These are phyloP conservation scores for Saccharomycopsis sp. DNA, from an alignment of 805 yeast genomes.

Conservation along the genomic window DNA sequence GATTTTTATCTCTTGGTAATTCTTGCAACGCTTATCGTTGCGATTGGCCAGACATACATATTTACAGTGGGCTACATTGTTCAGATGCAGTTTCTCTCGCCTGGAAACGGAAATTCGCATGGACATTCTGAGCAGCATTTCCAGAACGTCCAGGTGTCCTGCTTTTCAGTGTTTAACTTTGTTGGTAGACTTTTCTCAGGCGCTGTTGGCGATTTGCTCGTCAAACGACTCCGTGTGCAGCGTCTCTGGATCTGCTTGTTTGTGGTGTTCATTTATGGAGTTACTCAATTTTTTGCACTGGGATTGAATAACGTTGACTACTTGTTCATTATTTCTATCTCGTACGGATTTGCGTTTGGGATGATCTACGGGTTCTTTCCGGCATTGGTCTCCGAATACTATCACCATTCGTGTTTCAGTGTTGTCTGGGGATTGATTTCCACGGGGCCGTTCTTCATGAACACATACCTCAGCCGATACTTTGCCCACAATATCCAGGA, in stretches of 20 bases:
- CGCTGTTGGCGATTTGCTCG: constrained; percentile 53
- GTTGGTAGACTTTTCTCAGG: constrained; percentile 43
- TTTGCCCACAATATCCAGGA: constrained; percentile 50
- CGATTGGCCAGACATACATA: constrained; percentile 61
- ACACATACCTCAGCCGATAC: constrained; percentile 46
- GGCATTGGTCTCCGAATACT: constrained; percentile 63
- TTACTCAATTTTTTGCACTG: constrained; percentile 33
- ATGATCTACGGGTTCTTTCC: constrained; percentile 69
- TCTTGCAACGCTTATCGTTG: not conserved
- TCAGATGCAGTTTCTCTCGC: constrained; percentile 32
- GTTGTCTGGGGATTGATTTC: constrained; percentile 73
- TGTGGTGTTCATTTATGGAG: constrained; percentile 30
- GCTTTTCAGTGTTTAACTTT: constrained; percentile 16
- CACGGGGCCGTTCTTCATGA: constrained; percentile 57
- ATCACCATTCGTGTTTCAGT: constrained; percentile 61
- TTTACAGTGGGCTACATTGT: constrained; percentile 72
- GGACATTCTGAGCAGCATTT: constrained; percentile 4
- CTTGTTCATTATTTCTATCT: constrained; percentile 43
- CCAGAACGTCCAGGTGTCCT: constrained; percentile 17
- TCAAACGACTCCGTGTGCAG: constrained; percentile 45
- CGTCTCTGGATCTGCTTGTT: constrained; percentile 56
- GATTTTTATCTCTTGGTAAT: not conserved
- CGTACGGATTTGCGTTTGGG: constrained; percentile 65
- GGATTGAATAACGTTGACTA: constrained; percentile 33
- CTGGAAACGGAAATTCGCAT: constrained; percentile 9